Conservation (phyloP, 148 eudicot species). For the Cornus florida region DNA sequence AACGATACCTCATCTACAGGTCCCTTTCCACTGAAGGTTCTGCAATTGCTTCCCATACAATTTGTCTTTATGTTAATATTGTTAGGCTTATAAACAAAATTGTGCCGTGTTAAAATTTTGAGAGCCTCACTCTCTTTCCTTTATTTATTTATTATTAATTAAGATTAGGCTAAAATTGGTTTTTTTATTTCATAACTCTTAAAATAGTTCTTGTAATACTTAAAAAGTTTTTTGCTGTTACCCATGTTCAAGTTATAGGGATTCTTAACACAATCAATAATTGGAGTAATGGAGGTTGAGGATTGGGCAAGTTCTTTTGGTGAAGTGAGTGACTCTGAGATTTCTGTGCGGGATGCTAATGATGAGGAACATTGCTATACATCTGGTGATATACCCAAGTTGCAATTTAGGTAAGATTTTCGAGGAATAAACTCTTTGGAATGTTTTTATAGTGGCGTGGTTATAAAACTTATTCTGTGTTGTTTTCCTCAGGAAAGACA, state of each 20-base stretch:
- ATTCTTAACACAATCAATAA: background rate
- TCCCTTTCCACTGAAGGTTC: background rate
- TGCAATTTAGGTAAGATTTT: conserved; percentile 55
- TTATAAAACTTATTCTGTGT: background rate
- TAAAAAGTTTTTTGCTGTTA: background rate
- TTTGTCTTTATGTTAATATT: background rate
- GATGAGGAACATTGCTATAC: conserved; percentile 52
- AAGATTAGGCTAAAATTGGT: background rate
- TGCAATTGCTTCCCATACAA: background rate
- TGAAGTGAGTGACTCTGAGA: conserved; percentile 51
- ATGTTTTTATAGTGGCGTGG: background rate
- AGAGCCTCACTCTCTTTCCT: background rate
- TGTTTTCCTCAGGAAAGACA: conserved; percentile 40
- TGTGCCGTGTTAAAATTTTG: background rate
- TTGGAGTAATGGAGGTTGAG: conserved; percentile 30
- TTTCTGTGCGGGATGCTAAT: conserved; percentile 35
- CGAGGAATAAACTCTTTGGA: background rate
- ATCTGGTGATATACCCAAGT: conserved; percentile 43
- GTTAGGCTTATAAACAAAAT: background rate
- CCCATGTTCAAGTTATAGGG: background rate
- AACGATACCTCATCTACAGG: too few species aligned
- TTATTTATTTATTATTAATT: too few species aligned
- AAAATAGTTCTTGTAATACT: background rate
- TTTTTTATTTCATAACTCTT: background rate
- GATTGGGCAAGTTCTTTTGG: conserved; percentile 35